A percentile compares a stretch with the other conserved stretches of the same genome.
Evolutionary conservation across 306 rosid genomes (phyloP).

Genomic region (Lablab purpureus): DNA sequence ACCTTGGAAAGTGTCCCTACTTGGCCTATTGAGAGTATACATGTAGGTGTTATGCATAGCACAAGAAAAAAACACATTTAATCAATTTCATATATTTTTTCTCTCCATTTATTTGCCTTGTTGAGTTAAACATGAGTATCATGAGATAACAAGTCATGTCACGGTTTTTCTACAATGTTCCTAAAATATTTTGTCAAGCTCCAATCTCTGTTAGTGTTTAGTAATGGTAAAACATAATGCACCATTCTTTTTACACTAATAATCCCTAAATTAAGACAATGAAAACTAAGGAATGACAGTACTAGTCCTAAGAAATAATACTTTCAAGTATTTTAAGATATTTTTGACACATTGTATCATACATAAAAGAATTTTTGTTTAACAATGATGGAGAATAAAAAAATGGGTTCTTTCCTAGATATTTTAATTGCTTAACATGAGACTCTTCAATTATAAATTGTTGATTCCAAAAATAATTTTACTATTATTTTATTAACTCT

Average conservation of each 20-base stretch:
- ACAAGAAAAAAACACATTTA: neutral
- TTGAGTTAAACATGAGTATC: neutral
- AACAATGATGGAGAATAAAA: neutral
- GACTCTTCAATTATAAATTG: conserved; percentile 26
- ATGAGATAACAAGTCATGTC: neutral
- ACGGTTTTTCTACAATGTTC: neutral
- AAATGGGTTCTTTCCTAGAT: neutral
- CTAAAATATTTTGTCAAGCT: neutral
- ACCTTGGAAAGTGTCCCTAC: neutral
- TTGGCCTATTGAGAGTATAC: neutral
- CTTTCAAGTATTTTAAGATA: neutral
- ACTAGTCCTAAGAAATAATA: neutral
- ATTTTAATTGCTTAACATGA: conserved; percentile 7
- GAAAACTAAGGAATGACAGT: no score
- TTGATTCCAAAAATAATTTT: conserved; percentile 16
- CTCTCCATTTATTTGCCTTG: neutral
- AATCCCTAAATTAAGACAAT: no score
- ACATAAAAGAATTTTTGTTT: neutral
- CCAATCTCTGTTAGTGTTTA: neutral
- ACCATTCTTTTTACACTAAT: no score
- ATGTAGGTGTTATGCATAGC: neutral
- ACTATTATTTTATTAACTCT: conserved; percentile 31
- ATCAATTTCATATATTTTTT: neutral
- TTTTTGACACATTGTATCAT: neutral
- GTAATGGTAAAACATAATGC: neutral